These are phyloP conservation scores for Furcasterigmium sp. DNA, from an alignment of 2,329 filamentous ascomycete species.

Conservation along the genomic window DNA sequence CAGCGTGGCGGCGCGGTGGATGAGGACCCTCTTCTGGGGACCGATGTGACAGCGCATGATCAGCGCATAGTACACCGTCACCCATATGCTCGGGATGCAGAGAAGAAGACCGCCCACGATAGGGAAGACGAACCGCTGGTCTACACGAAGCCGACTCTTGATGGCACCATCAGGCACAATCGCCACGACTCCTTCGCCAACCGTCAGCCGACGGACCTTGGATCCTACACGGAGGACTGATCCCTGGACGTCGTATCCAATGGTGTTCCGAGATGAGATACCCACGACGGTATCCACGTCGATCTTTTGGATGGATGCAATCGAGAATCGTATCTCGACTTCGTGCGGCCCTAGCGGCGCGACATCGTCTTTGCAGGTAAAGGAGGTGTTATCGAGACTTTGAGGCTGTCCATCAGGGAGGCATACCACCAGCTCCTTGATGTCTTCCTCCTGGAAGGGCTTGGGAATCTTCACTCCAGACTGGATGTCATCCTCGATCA, in stretches of 20 bases:
- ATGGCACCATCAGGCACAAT: slow-evolving; percentile 28
- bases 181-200: slow-evolving; percentile 36
- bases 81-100: slow-evolving; percentile 30
- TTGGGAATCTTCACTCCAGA: not conserved
- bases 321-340: slow-evolving; percentile 33
- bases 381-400: not conserved
- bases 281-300: slow-evolving; percentile 32
- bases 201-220: slow-evolving; percentile 21
- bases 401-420: not conserved
- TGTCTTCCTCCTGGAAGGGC: not conserved
- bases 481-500: slow-evolving; percentile 30
- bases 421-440: not conserved
- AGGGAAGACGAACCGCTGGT: slow-evolving; percentile 29
- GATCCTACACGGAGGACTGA: slow-evolving; percentile 26
- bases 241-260: slow-evolving; percentile 38
- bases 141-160: slow-evolving; percentile 24
- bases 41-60: slow-evolving; percentile 18
- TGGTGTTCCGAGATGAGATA: slow-evolving; percentile 17
- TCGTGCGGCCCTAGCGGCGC: slow-evolving; percentile 21
- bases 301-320: slow-evolving; percentile 25
- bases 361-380: not conserved
- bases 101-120: slow-evolving; percentile 13
- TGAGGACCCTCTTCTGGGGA: slow-evolving; percentile 27
- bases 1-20: slow-evolving; percentile 37
- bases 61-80: slow-evolving; percentile 38